Conservation (phyloP, 2,329 filamentous ascomycete species). For the Helotiales sp. region DNA sequence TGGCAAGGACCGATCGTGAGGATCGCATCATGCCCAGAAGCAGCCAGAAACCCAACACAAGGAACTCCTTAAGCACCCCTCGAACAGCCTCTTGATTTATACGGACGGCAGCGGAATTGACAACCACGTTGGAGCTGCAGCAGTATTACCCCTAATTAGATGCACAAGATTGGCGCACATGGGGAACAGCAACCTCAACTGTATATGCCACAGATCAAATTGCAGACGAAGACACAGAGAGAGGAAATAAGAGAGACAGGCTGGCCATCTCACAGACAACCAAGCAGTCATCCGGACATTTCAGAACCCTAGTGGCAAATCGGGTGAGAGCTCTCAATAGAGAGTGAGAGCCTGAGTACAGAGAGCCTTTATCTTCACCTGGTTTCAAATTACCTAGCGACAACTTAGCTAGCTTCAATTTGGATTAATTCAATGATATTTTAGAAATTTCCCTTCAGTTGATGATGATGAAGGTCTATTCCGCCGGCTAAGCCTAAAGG, state of each 20-base stretch:
- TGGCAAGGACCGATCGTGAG: too few species aligned
- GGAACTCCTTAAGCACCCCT: neutral
- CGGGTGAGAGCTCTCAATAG: too few species aligned
- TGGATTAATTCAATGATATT: too few species aligned
- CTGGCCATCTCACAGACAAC: neutral
- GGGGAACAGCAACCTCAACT: conserved; percentile 22
- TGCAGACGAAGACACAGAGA: conserved; percentile 14
- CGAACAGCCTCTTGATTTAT: neutral
- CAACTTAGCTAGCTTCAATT: too few species aligned
- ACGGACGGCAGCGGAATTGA: neutral
- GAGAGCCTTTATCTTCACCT: too few species aligned
- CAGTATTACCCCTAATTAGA: neutral
- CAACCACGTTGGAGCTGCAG: conserved; percentile 24
- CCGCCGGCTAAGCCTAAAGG: too few species aligned
- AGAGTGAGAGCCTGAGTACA: too few species aligned
- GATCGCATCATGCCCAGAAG: too few species aligned
- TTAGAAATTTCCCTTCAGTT: too few species aligned
- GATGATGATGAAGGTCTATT: too few species aligned
- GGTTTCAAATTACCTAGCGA: too few species aligned
- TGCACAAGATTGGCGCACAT: neutral
- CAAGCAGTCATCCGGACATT: conserved; percentile 11
- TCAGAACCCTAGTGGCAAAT: conserved; percentile 1
- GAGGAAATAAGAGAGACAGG: conserved; percentile 13
- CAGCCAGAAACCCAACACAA: too few species aligned
- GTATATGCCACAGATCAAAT: conserved; percentile 33